Percentiles rank a stretch among this genome's conserved stretches.
Conservation (phyloP, 1,284 basidiomycete genomes). For the Fomitopsis palustris region DNA sequence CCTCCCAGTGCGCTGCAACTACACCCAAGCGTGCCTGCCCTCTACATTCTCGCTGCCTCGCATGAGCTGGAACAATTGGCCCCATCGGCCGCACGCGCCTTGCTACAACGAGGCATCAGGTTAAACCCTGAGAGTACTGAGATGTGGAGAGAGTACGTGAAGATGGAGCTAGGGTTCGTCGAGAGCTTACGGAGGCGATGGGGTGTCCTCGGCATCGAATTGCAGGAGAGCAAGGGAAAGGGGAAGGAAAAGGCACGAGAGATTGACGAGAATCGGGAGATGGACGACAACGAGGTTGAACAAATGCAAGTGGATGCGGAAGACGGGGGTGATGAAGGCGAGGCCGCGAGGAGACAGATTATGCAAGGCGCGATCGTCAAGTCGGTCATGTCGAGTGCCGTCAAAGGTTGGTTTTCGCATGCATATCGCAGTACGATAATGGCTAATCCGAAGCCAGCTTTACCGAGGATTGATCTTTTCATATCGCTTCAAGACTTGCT, state of each 20-base stretch:
- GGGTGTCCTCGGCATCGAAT: conserved; percentile 68
- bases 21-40: conserved; percentile 74
- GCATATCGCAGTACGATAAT: background rate
- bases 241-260: conserved; percentile 18
- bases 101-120: conserved; percentile 85
- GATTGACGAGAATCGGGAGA: conserved; percentile 21
- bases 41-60: conserved; percentile 86
- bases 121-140: conserved; percentile 67
- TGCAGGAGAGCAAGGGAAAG: conserved; percentile 17
- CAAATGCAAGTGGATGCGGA: conserved; percentile 46
- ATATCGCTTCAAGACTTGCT: conserved; percentile 51
- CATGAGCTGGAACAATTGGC: conserved; percentile 81
- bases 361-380: conserved; percentile 71
- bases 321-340: conserved; percentile 38
- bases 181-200: conserved; percentile 82
- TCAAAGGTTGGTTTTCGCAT: conserved; percentile 46
- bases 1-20: conserved; percentile 73
- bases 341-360: conserved; percentile 54
- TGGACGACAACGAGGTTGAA: conserved; percentile 40
- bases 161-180: conserved; percentile 88
- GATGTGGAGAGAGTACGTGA: conserved; percentile 87
- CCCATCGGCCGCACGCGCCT: conserved; percentile 77
- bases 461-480: conserved; percentile 60
- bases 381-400: conserved; percentile 62
- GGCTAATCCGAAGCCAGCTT: conserved; percentile 35